Evolutionary conservation across 768 basidiomycete genomes (phyloP), one percentile per base, ranked within the genome.

Genomic region (Russula abietina): DNA sequence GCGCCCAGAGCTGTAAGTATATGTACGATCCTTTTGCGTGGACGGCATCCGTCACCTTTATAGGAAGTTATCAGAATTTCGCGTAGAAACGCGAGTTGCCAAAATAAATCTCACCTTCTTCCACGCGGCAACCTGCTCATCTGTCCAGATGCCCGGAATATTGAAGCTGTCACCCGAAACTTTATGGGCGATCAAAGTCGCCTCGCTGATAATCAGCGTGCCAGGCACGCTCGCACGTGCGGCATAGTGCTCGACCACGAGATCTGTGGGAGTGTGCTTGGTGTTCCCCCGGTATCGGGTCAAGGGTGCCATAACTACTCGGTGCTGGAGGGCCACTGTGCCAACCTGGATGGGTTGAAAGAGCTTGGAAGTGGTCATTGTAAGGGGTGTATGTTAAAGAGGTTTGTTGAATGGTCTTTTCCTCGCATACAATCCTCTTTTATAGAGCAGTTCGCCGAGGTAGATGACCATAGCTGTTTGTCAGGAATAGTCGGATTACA

Each of bases 161-260:
- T 76, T 33, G 11, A 49, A 49, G 2, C 16, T 11, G 8, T 38
- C 71, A 74, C 4, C 83, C 82, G 7, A 81, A 80, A 83, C 82
- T 6, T 78, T 66, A 1, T 71, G 70, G 0, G 80, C 76, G 54
- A 89, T 80, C 57, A 79, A 74, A 1, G 84, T 83, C 0, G 78
- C 85, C 70, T 88, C 85, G 4, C 82, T 73, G 62, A 89, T 78
- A 43, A 83, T 71, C 17, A 87, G 71, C 0, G 81, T 84, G 0
- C 85, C 85, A 0, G 80, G 77, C 0, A 71, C 66, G 46, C 74
- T 73, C 8, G 73, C 76, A 1, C 83, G 78, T 67, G 84, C 82
- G 12, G 72, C 58, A 67, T 83, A 84, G 67, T 83, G 83, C 24
- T 76, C 72, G 45, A 74, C 69, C 24, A 74, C 73, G 5, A 79